phyloP scores from a whole-genome alignment of 2,329 filamentous ascomycete genomes.

The Drechslerella stenobrocha region DNA sequence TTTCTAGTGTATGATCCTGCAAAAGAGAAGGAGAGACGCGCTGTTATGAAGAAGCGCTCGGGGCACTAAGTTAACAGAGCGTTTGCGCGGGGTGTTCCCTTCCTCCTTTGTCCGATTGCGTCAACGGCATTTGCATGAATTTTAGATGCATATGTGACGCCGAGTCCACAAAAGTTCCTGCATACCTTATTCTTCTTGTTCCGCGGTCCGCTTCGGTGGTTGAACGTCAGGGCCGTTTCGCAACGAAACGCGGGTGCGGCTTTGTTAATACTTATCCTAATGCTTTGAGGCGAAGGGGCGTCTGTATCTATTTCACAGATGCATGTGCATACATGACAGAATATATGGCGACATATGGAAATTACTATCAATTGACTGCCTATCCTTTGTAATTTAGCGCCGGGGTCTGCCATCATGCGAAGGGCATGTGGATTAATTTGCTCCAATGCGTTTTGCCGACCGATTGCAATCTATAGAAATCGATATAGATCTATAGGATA shows the following conservation, averaged over 20 bases:
- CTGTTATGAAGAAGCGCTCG: conserved; percentile 44
- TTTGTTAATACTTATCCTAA: conserved; percentile 3
- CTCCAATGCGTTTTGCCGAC: no score
- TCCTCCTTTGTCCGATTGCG: neutral
- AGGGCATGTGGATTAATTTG: no score
- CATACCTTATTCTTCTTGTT: conserved; percentile 6
- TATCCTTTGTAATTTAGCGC: no score
- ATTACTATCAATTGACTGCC: no score
- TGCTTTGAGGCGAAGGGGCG: conserved; percentile 36
- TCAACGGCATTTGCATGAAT: neutral
- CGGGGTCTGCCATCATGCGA: no score
- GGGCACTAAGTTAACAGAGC: conserved; percentile 36
- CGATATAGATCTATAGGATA: neutral
- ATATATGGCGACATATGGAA: neutral
- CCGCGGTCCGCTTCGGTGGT: no score
- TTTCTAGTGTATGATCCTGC: conserved; percentile 85
- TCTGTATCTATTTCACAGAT: conserved; percentile 13
- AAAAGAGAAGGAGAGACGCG: conserved; percentile 57
- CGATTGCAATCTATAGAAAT: no score
- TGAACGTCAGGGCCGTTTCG: neutral
- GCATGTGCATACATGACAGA: neutral
- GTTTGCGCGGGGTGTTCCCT: neutral
- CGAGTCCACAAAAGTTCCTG: no score
- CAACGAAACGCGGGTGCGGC: neutral
- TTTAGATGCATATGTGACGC: no score